These are phyloP conservation scores for Hymenoscyphus repandus DNA, from an alignment of 2,329 filamentous ascomycete species.

Conservation along the genomic window DNA sequence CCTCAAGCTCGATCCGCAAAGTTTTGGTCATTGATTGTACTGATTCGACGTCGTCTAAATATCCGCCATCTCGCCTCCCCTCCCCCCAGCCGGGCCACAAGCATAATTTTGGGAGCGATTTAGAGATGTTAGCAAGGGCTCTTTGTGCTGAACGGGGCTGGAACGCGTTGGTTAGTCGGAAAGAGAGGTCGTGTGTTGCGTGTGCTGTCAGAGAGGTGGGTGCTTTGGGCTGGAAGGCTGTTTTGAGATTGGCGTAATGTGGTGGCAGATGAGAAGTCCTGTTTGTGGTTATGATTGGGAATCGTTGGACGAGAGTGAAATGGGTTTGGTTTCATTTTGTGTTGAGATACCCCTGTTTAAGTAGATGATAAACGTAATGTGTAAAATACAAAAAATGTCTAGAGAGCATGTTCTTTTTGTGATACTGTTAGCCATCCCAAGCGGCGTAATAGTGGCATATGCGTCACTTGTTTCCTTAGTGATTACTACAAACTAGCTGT, in stretches of 20 bases:
- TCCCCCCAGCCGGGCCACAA: slow-evolving; percentile 12
- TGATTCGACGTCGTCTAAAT: slow-evolving; percentile 14
- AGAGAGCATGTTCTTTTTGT: too few relatives aligned
- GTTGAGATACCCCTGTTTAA: slow-evolving; percentile 6
- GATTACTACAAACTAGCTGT: too few relatives aligned
- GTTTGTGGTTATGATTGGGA: background rate
- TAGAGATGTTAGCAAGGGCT: slow-evolving; percentile 67
- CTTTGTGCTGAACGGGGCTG: slow-evolving; percentile 70
- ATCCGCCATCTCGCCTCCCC: slow-evolving; percentile 22
- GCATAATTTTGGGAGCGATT: slow-evolving; percentile 45
- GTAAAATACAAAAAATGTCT: too few relatives aligned
- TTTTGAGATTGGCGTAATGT: slow-evolving; percentile 22
- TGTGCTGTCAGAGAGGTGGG: slow-evolving; percentile 73
- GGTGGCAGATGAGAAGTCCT: background rate
- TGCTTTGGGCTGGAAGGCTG: slow-evolving; percentile 53
- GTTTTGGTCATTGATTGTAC: slow-evolving; percentile 60
- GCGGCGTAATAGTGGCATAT: too few relatives aligned
- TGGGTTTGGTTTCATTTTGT: background rate
- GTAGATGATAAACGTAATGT: background rate
- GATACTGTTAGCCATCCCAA: too few relatives aligned
- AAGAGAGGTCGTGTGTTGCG: slow-evolving; percentile 62
- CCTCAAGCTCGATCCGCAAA: slow-evolving; percentile 30
- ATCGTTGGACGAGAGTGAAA: background rate
- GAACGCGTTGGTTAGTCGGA: slow-evolving; percentile 66
- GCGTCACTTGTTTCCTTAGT: too few relatives aligned